A percentile compares a stretch with the other conserved stretches of the same genome.
phyloP scores from a whole-genome alignment of 257 asterid species.

The Cruciata laevipes region DNA sequence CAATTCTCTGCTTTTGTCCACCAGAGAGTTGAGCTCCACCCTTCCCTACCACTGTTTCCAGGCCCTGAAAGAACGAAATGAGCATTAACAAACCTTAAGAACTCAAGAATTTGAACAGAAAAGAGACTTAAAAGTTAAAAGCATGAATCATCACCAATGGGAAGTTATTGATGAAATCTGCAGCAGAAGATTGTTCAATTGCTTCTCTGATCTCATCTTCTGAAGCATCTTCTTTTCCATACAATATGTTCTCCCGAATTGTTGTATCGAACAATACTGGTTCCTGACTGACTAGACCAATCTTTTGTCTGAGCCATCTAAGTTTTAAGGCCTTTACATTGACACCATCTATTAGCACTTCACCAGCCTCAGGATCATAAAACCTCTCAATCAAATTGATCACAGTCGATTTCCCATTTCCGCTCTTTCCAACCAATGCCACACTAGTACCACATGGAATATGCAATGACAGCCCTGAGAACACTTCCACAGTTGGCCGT shows the following conservation, averaged over 20 bases:
- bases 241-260: constrained; percentile 24
- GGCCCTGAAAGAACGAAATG: constrained; percentile 18
- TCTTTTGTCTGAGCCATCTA: constrained; percentile 26
- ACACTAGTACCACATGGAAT: constrained; percentile 23
- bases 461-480: constrained; percentile 25
- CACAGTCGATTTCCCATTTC: constrained; percentile 31
- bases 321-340: constrained; percentile 23
- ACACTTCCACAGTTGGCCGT: constrained; percentile 23
- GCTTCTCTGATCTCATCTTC: constrained; percentile 20
- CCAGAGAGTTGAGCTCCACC: constrained; percentile 34
- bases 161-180: constrained; percentile 20
- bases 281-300: constrained; percentile 34
- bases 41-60: constrained; percentile 29
- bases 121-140: constrained; percentile 8
- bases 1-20: constrained; percentile 32
- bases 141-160: constrained; percentile 28
- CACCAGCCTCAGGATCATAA: constrained; percentile 30
- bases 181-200: constrained; percentile 24
- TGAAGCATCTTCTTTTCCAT: constrained; percentile 27
- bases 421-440: constrained; percentile 31
- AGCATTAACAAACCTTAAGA: too few species aligned
- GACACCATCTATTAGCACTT: constrained; percentile 27
- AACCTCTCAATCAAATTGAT: constrained; percentile 27
- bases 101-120: background rate
- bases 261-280: constrained; percentile 28